Conservation (phyloP, 2,329 filamentous ascomycete genomes). For the Leptographium flavum region DNA sequence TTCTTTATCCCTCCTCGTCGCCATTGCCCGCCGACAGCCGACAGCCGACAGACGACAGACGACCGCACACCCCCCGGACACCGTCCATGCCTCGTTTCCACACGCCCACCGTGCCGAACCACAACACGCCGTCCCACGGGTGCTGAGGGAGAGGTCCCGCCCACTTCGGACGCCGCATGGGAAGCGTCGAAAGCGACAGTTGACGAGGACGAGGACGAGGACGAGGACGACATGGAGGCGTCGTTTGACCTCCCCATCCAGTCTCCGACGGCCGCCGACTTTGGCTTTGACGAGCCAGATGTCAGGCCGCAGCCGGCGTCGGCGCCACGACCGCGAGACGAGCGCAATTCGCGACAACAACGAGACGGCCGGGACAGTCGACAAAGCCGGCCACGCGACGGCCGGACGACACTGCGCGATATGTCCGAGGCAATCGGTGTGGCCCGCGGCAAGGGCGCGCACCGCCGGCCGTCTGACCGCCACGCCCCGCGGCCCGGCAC, state of each 20-base stretch:
- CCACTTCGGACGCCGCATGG: conserved; percentile 1
- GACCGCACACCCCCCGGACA: background rate
- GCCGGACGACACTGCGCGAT: too few species aligned
- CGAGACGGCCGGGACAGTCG: too few species aligned
- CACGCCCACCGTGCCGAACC: background rate
- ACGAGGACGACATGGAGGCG: conserved; percentile 12
- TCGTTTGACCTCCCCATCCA: conserved; percentile 12
- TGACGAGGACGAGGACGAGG: background rate
- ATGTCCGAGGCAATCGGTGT: too few species aligned
- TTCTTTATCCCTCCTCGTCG: too few species aligned
- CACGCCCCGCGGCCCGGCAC: conserved; percentile 8
- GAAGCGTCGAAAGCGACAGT: background rate
- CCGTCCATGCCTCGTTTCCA: background rate
- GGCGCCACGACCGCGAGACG: background rate
- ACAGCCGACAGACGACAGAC: too few species aligned
- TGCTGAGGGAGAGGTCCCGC: conserved; percentile 3
- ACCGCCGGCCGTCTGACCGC: conserved; percentile 7
- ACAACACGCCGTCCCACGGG: conserved; percentile 1
- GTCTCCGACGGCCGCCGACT: conserved; percentile 6
- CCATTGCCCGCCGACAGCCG: too few species aligned
- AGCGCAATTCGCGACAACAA: too few species aligned
- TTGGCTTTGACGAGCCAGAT: conserved; percentile 3
- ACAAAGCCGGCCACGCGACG: too few species aligned
- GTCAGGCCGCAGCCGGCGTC: background rate
- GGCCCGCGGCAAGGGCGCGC: conserved; percentile 2